phyloP scores from a whole-genome alignment of 2,329 filamentous ascomycete species.

The Cryphonectria carpinicola region DNA sequence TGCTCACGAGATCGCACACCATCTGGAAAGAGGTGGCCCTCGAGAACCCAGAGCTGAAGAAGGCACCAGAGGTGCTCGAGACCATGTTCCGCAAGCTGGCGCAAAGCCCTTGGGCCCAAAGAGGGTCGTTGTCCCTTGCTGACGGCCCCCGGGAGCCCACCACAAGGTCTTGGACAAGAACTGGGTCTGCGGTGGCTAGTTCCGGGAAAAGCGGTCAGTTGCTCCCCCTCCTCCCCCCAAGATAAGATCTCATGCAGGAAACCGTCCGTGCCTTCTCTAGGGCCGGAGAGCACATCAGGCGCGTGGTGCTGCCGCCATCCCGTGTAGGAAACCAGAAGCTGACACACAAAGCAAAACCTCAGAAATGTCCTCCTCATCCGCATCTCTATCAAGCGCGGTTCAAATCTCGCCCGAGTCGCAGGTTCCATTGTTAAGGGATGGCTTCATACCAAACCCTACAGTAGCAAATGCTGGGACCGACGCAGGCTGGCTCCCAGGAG shows the following conservation, averaged over 20 bases:
- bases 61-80: conserved; percentile 50
- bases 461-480: conserved; percentile 4
- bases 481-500: conserved; percentile 24
- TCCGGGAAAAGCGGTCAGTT: conserved; percentile 16
- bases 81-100: conserved; percentile 50
- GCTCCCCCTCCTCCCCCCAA: background rate
- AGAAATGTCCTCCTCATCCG: conserved; percentile 1
- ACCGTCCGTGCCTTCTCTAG: background rate
- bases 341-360: background rate
- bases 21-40: conserved; percentile 50
- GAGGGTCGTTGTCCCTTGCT: conserved; percentile 10
- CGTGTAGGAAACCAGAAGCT: background rate
- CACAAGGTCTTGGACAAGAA: background rate
- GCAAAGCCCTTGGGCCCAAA: conserved; percentile 12
- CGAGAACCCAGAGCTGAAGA: conserved; percentile 46
- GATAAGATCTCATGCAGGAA: background rate
- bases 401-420: conserved; percentile 4
- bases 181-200: conserved; percentile 5
- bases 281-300: background rate
- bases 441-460: background rate
- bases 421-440: conserved; percentile 1
- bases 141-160: background rate
- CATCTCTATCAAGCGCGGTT: background rate
- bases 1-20: conserved; percentile 47
- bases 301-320: too few species aligned